Base-by-base conservation (phyloP, 495 filamentous ascomycete species). In the Emericellopsis terricola region DNA sequence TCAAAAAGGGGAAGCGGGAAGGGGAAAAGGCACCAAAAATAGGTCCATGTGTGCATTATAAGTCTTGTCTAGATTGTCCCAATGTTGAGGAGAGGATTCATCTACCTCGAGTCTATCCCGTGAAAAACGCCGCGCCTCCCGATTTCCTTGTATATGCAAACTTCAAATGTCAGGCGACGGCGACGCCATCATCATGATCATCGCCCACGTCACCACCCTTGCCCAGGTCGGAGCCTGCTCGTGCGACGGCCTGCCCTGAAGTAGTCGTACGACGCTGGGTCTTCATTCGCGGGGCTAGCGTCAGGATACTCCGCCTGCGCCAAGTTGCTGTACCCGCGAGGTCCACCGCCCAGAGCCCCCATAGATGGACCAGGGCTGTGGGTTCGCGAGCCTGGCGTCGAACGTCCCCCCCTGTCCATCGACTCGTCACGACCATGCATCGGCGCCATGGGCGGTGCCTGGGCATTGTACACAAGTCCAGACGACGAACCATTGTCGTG, bases 271-370 rank as follows among this genome's bases (percentile, higher is more conserved):
- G 49, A 45, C 31, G 39, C 41, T 15, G 47, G 6, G 6, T 26
- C 23, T 6, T 11, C n/a, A n/a, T n/a, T n/a, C 27, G 29, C 29
- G 7, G 36, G 46, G 15, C 56, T 56, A 7, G 51, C 46, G 6
- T 62, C 58, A 0, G 43, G 41, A 4, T 53, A 47, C 21, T 53
- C 52, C 11, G 46, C 43, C 38, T 71, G 67, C 5, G 67, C 63
- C 21, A 71, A 37, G 13, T 53, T 53, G 8, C 63, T 62, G 40
- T 71, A 71, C 6, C 67, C 66, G 26, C 56, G 45, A 10, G 65
- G 63, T 7, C 65, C 65, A 19, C 63, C 63, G 20, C 65, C 65
- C 9, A 67, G 44, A 46, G 19, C 35, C 8, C 33, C 20, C 1
- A 60, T 60, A 16, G 53, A 55, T 13, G 47, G 50, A 19, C 50